These are phyloP conservation scores for Wakefieldia striispora DNA, from an alignment of 768 basidiomycete species.

Conservation along the genomic window DNA sequence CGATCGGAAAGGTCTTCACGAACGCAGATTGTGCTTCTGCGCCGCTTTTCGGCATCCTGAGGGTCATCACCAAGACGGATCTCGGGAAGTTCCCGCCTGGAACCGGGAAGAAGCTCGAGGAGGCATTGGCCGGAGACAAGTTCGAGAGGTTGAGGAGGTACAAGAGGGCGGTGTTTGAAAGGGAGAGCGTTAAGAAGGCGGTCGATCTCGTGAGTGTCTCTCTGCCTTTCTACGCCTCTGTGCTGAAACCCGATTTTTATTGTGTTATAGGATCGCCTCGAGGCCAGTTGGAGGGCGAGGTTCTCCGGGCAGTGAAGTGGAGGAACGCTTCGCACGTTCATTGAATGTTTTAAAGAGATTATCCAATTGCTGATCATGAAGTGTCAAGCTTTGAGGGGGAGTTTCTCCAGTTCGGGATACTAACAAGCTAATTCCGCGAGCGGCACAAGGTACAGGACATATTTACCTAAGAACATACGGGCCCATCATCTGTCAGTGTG, in stretches of 20 bases:
- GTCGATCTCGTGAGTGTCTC: conserved; percentile 3
- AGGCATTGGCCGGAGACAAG: conserved; percentile 40
- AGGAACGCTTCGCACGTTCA: no score
- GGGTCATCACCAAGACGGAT: conserved; percentile 44
- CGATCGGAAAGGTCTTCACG: conserved; percentile 44
- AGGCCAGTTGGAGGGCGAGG: neutral
- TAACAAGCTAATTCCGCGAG: no score
- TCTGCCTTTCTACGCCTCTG: neutral
- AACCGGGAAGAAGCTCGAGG: conserved; percentile 41
- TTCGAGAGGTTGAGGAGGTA: conserved; percentile 52
- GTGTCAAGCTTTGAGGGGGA: no score
- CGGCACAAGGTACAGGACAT: no score
- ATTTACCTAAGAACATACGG: no score
- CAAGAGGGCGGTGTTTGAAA: conserved; percentile 41
- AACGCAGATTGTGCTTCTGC: conserved; percentile 58
- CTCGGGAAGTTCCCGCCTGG: conserved; percentile 48
- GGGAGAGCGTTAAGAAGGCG: conserved; percentile 24
- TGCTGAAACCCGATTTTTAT: neutral
- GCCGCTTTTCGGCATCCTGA: conserved; percentile 52
- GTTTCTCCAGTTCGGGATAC: no score
- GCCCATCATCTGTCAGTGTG: no score
- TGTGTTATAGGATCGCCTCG: conserved; percentile 3
- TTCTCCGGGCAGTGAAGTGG: neutral
- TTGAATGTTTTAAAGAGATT: no score
- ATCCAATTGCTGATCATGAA: no score